Evolutionary conservation across 2,329 filamentous ascomycete species (phyloP).

Genomic region (Arthrobotrys sinensis): DNA sequence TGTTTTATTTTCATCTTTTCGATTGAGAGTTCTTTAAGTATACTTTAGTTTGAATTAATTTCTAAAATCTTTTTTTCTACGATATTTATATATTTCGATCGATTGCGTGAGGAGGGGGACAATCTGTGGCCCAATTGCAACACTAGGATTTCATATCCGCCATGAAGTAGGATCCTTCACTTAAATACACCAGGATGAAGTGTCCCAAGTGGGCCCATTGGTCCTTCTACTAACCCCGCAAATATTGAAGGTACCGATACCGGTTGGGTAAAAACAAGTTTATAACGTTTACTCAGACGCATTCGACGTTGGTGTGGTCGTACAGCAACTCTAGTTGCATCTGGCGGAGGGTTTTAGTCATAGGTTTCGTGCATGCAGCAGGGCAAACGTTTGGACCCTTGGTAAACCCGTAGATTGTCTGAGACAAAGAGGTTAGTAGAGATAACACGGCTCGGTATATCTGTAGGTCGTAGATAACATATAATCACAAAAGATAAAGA

Average conservation of each 20-base stretch:
- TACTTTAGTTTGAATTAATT: neutral
- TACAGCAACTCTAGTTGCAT: neutral
- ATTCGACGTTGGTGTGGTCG: slow-evolving; percentile 17
- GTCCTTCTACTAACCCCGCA: neutral
- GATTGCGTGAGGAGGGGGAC: neutral
- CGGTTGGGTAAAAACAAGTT: neutral
- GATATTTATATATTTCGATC: no score
- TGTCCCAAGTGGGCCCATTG: neutral
- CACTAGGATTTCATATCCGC: slow-evolving; percentile 27
- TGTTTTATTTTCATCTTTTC: slow-evolving; percentile 56
- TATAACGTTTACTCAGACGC: neutral
- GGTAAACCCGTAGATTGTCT: no score
- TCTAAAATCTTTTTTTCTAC: neutral
- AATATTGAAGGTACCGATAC: neutral
- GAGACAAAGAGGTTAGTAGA: no score
- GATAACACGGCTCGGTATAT: no score
- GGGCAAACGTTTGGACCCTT: no score
- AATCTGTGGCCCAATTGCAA: slow-evolving; percentile 28
- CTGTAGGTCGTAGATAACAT: no score
- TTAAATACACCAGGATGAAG: slow-evolving; percentile 4
- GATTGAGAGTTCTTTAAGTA: neutral
- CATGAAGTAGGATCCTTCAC: slow-evolving; percentile 17
- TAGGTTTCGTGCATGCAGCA: neutral
- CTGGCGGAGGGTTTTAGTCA: neutral
- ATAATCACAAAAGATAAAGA: neutral